Evolutionary conservation across 129 eudicot genomes (phyloP), one percentile per base, ranked within the genome.

Genomic region (Helichrysum umbraculigerum): DNA sequence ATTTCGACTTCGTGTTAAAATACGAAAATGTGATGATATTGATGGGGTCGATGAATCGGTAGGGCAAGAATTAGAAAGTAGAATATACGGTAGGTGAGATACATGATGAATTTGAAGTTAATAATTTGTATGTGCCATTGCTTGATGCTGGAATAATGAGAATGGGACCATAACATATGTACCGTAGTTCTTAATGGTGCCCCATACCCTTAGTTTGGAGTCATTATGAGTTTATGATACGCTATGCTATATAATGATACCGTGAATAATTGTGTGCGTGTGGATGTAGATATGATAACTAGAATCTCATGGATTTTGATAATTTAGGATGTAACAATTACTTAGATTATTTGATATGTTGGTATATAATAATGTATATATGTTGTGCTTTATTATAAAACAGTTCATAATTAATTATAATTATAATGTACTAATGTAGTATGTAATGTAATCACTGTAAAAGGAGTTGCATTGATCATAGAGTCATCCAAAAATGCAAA

Each of bases 141-240:
- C 68, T 34, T 54, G 67, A 66, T 76, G 80, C 34, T 76, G 22
- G 35, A 20, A 58, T 34, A 21, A 59, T 59, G 68, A 6, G 39
- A 59, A 73, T 58, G 66, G 74, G 80, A 16, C 80, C 80, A 66
- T 66, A 66, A 76, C 80, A 76, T 76, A 66, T 21, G 74, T 66
- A 67, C 57, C 67, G 52, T 76, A 66, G 72, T 76, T 66, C 20
- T 10, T 22, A 52, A 76, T 54, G 80, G 73, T 66, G 66, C 66
- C 66, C 80, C 80, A 76, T 76, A 76, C 73, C 62, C 35, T 76
- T 32, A 4, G n/a, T 64, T 64, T 64, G 20, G 68, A 33, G 7
- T 21, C 32, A 32, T 64, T 17, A 64, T 64, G 21, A 15, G 30
- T 16, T 32, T 16, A 9, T 63, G 41, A 63, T 63, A 22, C 41